phyloP scores from a whole-genome alignment of 768 basidiomycete genomes.

The Mrakia blollopis region DNA sequence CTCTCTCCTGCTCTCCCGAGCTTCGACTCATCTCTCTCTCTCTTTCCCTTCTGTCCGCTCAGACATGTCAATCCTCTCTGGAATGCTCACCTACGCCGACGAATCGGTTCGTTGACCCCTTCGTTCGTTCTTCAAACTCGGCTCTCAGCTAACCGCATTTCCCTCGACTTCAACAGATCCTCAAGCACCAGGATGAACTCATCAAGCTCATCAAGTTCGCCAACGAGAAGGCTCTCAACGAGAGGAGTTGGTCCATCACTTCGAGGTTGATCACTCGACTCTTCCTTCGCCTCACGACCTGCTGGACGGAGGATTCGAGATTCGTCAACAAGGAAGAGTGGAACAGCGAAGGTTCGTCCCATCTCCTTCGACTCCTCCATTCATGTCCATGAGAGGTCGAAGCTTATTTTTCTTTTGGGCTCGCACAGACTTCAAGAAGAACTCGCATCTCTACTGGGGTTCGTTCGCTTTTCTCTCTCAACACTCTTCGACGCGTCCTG shows the following conservation, averaged over 20 bases:
- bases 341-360: conserved; percentile 50
- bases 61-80: conserved; percentile 71
- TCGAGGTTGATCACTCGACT: conserved; percentile 70
- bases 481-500: not conserved
- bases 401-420: too few relatives aligned
- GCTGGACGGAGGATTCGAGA: conserved; percentile 73
- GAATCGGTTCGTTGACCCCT: conserved; percentile 11
- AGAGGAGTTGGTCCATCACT: conserved; percentile 75
- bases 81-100: conserved; percentile 60
- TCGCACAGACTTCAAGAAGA: conserved; percentile 54
- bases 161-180: conserved; percentile 39
- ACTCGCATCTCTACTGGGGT: conserved; percentile 70
- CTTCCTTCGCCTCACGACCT: conserved; percentile 68
- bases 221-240: conserved; percentile 66
- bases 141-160: too few relatives aligned
- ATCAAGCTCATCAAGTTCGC: conserved; percentile 54
- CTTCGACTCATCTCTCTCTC: conserved; percentile 14
- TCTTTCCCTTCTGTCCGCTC: conserved; percentile 24
- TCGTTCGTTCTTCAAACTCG: too few relatives aligned
- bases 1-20: too few relatives aligned
- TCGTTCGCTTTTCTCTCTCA: too few relatives aligned
- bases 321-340: conserved; percentile 75
- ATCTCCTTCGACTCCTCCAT: too few relatives aligned
- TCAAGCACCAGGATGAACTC: conserved; percentile 61
- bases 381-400: too few relatives aligned